Evolutionary conservation across 2,329 filamentous ascomycete genomes (phyloP).

Genomic region (Emmonsiellopsis sp.): DNA sequence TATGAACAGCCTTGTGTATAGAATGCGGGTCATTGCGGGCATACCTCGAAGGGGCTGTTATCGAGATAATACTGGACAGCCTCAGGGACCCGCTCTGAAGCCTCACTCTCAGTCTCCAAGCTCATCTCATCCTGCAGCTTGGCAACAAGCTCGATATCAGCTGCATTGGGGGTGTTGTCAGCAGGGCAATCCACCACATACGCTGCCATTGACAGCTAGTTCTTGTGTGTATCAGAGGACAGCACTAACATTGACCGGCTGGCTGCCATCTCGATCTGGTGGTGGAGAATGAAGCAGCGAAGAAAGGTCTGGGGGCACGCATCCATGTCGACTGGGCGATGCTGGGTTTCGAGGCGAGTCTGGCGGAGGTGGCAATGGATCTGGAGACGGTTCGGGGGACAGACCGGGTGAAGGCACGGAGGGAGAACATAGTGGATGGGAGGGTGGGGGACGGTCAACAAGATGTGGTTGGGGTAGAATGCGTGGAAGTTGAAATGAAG

Average conservation of each 20-base stretch:
- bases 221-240: background rate
- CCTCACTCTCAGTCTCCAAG: slow-evolving; percentile 71
- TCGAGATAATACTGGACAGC: slow-evolving; percentile 82
- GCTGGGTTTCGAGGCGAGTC: slow-evolving; percentile 39
- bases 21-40: background rate
- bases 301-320: slow-evolving; percentile 32
- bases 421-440: slow-evolving; percentile 54
- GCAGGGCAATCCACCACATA: background rate
- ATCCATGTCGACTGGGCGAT: slow-evolving; percentile 41
- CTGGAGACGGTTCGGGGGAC: slow-evolving; percentile 56
- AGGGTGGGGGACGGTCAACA: background rate
- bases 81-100: slow-evolving; percentile 56
- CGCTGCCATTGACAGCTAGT: too few relatives aligned
- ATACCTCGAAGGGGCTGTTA: slow-evolving; percentile 71
- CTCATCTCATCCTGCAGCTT: slow-evolving; percentile 80
- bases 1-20: background rate
- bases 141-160: slow-evolving; percentile 68
- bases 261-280: slow-evolving; percentile 32
- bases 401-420: slow-evolving; percentile 56
- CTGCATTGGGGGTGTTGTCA: slow-evolving; percentile 20
- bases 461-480: slow-evolving; percentile 2
- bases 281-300: slow-evolving; percentile 35
- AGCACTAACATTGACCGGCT: slow-evolving; percentile 36
- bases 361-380: slow-evolving; percentile 41
- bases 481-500: background rate